These are phyloP conservation scores for Solanum chacoense DNA, from an alignment of 305 asterid species.

Conservation along the genomic window DNA sequence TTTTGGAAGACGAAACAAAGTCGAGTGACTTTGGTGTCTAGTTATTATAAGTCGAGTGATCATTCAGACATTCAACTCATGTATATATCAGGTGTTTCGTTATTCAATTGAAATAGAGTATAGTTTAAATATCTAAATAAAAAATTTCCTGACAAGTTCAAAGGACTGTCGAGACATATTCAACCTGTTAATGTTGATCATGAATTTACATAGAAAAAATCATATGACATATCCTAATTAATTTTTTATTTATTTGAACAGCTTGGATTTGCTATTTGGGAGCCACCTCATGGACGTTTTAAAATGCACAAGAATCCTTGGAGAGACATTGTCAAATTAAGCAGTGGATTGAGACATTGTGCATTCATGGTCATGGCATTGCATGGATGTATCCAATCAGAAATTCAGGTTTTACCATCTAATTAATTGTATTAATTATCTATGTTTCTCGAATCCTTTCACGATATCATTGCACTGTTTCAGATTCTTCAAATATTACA, in stretches of 20 bases:
- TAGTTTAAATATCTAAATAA: background rate
- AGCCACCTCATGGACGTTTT: constrained; percentile 42
- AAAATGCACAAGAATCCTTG: constrained; percentile 29
- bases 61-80: background rate
- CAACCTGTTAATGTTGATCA: background rate
- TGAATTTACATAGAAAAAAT: background rate
- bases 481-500: background rate
- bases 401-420: constrained; percentile 32
- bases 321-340: constrained; percentile 29
- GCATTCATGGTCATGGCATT: constrained; percentile 46
- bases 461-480: fast-evolving
- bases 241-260: background rate
- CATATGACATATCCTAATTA: background rate
- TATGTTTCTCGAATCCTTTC: background rate
- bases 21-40: background rate
- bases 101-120: background rate
- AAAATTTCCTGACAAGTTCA: background rate
- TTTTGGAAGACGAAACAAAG: background rate
- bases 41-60: background rate
- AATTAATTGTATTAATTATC: background rate
- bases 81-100: background rate
- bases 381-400: constrained; percentile 38
- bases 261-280: constrained; percentile 49
- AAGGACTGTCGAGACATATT: fast-evolving
- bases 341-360: constrained; percentile 40